phyloP scores from a whole-genome alignment of 139 green algal species.

The Medakamo hakoo region DNA sequence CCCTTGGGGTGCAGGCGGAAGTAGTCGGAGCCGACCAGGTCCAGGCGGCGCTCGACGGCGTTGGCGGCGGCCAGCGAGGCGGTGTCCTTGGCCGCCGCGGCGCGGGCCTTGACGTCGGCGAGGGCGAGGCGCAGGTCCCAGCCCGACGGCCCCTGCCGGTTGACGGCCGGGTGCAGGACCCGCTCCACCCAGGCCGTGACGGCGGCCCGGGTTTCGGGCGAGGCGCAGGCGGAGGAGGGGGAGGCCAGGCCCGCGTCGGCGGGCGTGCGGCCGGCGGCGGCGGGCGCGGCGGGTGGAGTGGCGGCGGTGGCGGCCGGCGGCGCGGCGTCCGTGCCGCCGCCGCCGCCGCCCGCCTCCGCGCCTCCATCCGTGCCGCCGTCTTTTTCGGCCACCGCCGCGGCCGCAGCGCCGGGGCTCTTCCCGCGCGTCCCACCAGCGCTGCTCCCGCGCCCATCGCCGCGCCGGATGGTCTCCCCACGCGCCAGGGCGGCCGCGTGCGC shows the following conservation, averaged over 20 bases:
- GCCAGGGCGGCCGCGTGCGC: neutral
- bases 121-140: slow-evolving; percentile 41
- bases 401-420: too few species aligned
- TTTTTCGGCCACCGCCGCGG: too few species aligned
- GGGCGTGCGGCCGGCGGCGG: slow-evolving; percentile 4
- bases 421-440: slow-evolving; percentile 1
- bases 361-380: slow-evolving; percentile 1
- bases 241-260: too few species aligned
- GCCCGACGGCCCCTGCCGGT: slow-evolving; percentile 26
- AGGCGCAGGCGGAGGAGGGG: too few species aligned
- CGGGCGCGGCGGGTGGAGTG: neutral
- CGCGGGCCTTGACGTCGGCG: slow-evolving; percentile 6
- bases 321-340: neutral
- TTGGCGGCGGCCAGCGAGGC: slow-evolving; percentile 12
- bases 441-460: neutral
- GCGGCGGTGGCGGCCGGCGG: neutral
- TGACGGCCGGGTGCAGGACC: slow-evolving; percentile 40
- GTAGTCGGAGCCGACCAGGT: slow-evolving; percentile 45
- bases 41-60: slow-evolving; percentile 24
- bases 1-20: slow-evolving; percentile 86
- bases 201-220: neutral
- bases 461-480: slow-evolving; percentile 1
- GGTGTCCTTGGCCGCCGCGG: slow-evolving; percentile 7
- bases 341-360: neutral
- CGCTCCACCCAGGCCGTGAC: slow-evolving; percentile 42